A percentile compares a stretch with the other conserved stretches of the same genome.
Conservation (phyloP, 2,329 filamentous ascomycete genomes). For the Cladophialophora bantiana region DNA sequence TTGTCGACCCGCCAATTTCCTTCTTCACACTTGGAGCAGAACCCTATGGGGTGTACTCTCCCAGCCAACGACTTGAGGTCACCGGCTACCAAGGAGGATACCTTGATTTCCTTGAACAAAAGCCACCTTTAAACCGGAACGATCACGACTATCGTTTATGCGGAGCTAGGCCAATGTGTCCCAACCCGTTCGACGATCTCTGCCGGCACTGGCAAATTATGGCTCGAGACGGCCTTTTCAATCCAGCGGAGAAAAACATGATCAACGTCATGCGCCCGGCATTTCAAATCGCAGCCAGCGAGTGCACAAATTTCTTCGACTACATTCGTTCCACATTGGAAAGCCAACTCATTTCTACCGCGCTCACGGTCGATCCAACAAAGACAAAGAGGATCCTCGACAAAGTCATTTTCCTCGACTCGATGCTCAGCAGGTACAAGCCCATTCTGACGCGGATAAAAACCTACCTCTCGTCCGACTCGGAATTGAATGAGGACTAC, state of each 20-base stretch:
- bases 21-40: conserved; percentile 34
- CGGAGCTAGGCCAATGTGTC: conserved; percentile 28
- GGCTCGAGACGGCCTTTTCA: conserved; percentile 30
- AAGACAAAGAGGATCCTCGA: conserved; percentile 33
- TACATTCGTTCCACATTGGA: conserved; percentile 35
- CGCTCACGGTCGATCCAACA: conserved; percentile 24
- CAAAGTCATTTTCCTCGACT: conserved; percentile 34
- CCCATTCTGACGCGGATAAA: conserved; percentile 36
- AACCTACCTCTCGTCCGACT: conserved; percentile 26
- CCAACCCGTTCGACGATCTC: conserved; percentile 37
- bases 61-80: conserved; percentile 32
- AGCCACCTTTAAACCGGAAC: conserved; percentile 26
- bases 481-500: conserved; percentile 35
- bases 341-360: conserved; percentile 29
- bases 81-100: conserved; percentile 37
- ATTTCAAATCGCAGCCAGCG: conserved; percentile 37
- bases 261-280: conserved; percentile 35
- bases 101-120: conserved; percentile 35
- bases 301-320: conserved; percentile 36
- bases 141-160: conserved; percentile 36
- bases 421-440: conserved; percentile 36
- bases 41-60: conserved; percentile 29
- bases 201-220: conserved; percentile 37
- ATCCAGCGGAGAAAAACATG: conserved; percentile 25
- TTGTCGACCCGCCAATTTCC: conserved; percentile 37